Evolutionary conservation across 345 rosid species (phyloP), one percentile per base, ranked within the genome.

Genomic region (Heritiera fomes): DNA sequence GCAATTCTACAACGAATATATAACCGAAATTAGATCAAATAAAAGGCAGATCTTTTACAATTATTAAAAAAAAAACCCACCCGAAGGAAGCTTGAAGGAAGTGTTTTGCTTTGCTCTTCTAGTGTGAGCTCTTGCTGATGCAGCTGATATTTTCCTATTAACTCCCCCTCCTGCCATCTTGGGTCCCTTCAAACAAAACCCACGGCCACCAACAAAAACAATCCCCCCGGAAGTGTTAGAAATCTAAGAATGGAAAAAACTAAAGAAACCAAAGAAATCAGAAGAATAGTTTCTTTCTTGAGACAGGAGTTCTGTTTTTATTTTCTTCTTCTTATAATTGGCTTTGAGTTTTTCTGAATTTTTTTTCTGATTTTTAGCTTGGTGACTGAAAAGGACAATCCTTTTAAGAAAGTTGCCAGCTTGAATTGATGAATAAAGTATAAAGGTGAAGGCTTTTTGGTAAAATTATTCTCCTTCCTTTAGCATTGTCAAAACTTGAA

Each of bases 111-210:
- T 78, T 10, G 88, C 81, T 82, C 81, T 80, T 78, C 94, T 80
- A 28, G 94, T 88, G 82, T 88, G 90, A 75, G 88, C 76, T 75
- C 94, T 80, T 12, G 91, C 91, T 8, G 89, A 81, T 32, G 91
- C 90, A 2, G 91, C 89, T 13, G 94, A 85, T 56, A 87, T 80
- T 83, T 87, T 90, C 87, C 88, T 79, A 81, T 67, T 87, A 47
- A 45, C 73, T 61, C 84, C 41, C 30, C 28, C 70, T 15, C 47
- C 89, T 17, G 94, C 87, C 90, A 88, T 88, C n/a, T 64, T 38
- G 23, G 20, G 47, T 77, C 69, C 40, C 38, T 34, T 34, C 2
- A 34, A 34, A 34, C 38, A 34, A 34, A 34, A 34, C 38, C 38
- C 38, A 34, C 38, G 38, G 38, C 38, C 38, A 61, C 17, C 40